Base-by-base conservation (phyloP, 495 filamentous ascomycete genomes). In the Amorphotheca resinae region DNA sequence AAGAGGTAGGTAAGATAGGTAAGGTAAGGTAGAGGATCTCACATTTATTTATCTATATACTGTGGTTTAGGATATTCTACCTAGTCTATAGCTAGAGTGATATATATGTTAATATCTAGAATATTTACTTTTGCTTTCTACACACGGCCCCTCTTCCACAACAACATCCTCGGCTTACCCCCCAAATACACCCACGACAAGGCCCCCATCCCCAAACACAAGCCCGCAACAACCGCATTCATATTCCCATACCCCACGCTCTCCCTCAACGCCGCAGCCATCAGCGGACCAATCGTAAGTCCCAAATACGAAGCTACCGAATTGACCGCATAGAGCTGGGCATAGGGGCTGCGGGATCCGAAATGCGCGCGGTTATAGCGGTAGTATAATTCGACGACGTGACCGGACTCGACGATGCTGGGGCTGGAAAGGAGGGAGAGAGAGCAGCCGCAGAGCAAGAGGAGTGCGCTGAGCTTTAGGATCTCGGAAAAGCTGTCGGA, bases 171-270 rank as follows among this genome's bases (percentile, higher is more conserved):
- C n/a, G 63, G 65, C 42, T 56, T 66, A 2, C 68, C 66, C 0
- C 69, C 73, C 38, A 77, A 53, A 33, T 60, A 69, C 14, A 71
- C 35, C 44, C 62, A 65, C 8, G 62, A 64, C n/a, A 70, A 40
- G 15, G 55, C 45, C 16, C 71, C 61, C 5, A 65, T 70, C 2
- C 64, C 31, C n/a, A 50, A 57, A 46, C 63, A 65, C 20, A 73
- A 45, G 0, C 50, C 57, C 2, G 67, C 73, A 26, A 75, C 46
- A 7, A 72, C 63, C 4, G 64, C 52, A 51, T 72, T 75, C 73
- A 77, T 77, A 49, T 74, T 68, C 14, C 73, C 71, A 49, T 74
- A 76, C 1, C 72, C 73, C 28, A 75, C 58, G 6, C 33, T 44
- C 23, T 73, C 66, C 39, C 62, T 74, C 43, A 76, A 45, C 4